Evolutionary conservation across 257 asterid species (phyloP).

Genomic region (Solanum corneliomulleri): DNA sequence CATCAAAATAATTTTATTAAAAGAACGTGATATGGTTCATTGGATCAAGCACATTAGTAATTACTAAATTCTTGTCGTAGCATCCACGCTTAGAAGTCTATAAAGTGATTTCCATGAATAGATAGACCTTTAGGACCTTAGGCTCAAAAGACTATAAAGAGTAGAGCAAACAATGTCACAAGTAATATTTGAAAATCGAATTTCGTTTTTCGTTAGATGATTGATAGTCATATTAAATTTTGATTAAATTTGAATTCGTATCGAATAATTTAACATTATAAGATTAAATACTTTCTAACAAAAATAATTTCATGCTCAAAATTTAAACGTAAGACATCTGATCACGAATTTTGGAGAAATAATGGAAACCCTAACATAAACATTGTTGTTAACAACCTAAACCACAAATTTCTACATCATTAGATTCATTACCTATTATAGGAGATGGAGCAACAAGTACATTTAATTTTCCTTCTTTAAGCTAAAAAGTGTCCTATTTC

Average conservation of each 20-base stretch:
- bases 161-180: not conserved
- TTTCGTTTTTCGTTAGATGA: not conserved
- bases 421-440: not conserved
- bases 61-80: not conserved
- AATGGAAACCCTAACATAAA: not conserved
- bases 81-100: not conserved
- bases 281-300: not conserved
- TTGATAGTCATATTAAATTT: not conserved
- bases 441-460: not conserved
- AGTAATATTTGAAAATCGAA: not conserved
- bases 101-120: not conserved
- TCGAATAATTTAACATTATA: not conserved
- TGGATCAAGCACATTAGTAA: not conserved
- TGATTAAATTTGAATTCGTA: not conserved
- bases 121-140: not conserved
- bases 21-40: not conserved
- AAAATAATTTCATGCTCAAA: not conserved
- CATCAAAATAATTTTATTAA: not conserved
- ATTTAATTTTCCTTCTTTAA: not conserved
- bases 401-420: not conserved
- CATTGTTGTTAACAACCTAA: not conserved
- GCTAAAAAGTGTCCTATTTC: not conserved
- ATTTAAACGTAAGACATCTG: fast-evolving
- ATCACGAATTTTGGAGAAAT: not conserved
- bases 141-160: not conserved